Conservation (phyloP, 2,329 filamentous ascomycete species). For the Paecilomyces dactylethromorphus region DNA sequence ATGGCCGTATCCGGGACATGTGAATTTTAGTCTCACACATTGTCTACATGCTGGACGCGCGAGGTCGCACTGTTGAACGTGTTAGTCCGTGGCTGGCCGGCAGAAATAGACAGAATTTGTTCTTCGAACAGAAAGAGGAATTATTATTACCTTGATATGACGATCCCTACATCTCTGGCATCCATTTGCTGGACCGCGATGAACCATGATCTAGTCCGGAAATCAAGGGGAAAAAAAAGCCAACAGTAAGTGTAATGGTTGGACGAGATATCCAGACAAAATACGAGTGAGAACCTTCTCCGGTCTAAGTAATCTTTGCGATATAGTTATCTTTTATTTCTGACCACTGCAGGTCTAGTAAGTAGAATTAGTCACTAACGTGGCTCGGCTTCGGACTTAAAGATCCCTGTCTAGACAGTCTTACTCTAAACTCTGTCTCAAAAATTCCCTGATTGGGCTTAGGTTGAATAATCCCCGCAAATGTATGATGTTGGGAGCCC, state of each 20-base stretch:
- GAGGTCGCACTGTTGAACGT: conserved; percentile 1
- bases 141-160: conserved; percentile 4
- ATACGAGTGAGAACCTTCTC: too few relatives aligned
- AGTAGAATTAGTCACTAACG: too few relatives aligned
- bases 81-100: not conserved
- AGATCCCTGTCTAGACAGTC: too few relatives aligned
- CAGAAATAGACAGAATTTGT: too few relatives aligned
- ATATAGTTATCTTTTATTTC: not conserved
- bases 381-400: too few relatives aligned
- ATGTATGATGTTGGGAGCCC: too few relatives aligned
- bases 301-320: not conserved
- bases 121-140: not conserved
- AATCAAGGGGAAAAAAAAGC: too few relatives aligned
- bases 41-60: conserved; percentile 4
- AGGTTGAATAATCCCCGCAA: not conserved
- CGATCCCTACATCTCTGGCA: conserved; percentile 8
- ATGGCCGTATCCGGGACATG: conserved; percentile 4
- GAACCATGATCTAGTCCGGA: conserved; percentile 1
- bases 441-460: not conserved
- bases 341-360: not conserved
- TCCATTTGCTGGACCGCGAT: conserved; percentile 4
- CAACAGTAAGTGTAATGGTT: too few relatives aligned
- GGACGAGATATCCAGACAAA: too few relatives aligned
- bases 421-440: not conserved
- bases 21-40: conserved; percentile 2